Conservation (phyloP, 1,284 basidiomycete species). For the Cryptococcus depauperatus region DNA sequence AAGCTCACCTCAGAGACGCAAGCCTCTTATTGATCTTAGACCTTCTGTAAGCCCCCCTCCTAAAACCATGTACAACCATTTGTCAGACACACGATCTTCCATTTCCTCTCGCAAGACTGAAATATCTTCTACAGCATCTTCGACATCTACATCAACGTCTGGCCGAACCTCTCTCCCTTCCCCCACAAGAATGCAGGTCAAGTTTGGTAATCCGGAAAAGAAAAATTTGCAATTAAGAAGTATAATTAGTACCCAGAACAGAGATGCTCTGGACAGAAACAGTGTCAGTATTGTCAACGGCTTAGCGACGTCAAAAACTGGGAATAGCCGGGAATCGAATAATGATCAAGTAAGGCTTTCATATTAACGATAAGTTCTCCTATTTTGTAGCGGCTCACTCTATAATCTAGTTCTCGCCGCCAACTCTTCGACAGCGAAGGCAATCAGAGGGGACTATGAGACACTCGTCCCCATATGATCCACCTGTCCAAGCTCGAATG, state of each 20-base stretch:
- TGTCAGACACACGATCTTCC: background rate
- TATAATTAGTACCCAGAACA: too few species aligned
- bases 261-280: too few species aligned
- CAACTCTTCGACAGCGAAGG: background rate
- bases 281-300: too few species aligned
- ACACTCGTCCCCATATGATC: background rate
- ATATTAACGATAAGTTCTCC: too few species aligned
- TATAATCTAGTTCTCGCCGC: too few species aligned
- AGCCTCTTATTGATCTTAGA: slow-evolving; percentile 7
- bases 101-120: too few species aligned
- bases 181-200: background rate
- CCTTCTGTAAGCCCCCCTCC: background rate
- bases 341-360: too few species aligned
- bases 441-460: background rate
- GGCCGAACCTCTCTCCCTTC: background rate
- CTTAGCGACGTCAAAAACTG: too few species aligned
- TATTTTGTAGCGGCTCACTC: too few species aligned
- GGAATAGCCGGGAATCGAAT: too few species aligned
- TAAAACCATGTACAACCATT: background rate
- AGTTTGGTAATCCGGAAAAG: slow-evolving; percentile 1
- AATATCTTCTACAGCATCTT: background rate
- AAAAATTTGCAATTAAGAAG: too few species aligned
- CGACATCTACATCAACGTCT: background rate
- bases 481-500: background rate
- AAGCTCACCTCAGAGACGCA: slow-evolving; percentile 1